Evolutionary conservation across 257 asterid genomes (phyloP).

Genomic region (Cinchona pubescens): DNA sequence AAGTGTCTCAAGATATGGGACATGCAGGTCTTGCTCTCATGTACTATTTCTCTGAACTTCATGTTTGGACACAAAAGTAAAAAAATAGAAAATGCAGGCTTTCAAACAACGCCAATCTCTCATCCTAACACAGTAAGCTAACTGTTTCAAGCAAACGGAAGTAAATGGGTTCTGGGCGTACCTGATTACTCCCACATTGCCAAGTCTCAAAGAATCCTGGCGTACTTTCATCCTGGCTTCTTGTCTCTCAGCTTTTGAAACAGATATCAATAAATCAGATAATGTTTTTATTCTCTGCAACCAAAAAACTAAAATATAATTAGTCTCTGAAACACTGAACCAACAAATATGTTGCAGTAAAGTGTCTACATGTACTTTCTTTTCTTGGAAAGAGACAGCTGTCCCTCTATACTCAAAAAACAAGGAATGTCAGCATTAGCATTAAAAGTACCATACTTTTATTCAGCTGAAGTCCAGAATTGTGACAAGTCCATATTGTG

Average conservation of each 20-base stretch:
- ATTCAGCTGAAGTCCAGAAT: not conserved
- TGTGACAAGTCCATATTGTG: not conserved
- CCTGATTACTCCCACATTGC: conserved; percentile 95
- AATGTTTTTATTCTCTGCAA: conserved; percentile 80
- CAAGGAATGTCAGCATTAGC: not conserved
- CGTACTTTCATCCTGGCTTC: conserved; percentile 96
- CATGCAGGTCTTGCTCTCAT: not conserved
- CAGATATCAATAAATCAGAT: conserved; percentile 85
- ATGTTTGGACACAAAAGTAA: not conserved
- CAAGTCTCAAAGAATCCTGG: conserved; percentile 91
- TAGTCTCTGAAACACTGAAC: conserved; percentile 18
- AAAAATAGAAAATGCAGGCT: not conserved
- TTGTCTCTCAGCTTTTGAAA: conserved; percentile 95
- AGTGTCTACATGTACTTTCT: not conserved
- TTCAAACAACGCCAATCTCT: not conserved
- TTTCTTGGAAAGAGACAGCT: not conserved
- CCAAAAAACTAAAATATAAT: conserved; percentile 23
- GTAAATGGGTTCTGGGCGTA: conserved; percentile 26
- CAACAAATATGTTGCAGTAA: conserved; percentile 11
- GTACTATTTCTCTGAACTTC: not conserved
- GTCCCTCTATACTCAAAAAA: no score
- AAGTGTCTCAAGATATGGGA: not conserved
- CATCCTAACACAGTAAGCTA: not conserved
- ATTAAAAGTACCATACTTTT: not conserved
- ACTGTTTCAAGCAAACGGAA: not conserved